Evolutionary conservation across 345 rosid genomes (phyloP), one percentile per base, ranked within the genome.

Genomic region (Cardamine chenopodiifolia): DNA sequence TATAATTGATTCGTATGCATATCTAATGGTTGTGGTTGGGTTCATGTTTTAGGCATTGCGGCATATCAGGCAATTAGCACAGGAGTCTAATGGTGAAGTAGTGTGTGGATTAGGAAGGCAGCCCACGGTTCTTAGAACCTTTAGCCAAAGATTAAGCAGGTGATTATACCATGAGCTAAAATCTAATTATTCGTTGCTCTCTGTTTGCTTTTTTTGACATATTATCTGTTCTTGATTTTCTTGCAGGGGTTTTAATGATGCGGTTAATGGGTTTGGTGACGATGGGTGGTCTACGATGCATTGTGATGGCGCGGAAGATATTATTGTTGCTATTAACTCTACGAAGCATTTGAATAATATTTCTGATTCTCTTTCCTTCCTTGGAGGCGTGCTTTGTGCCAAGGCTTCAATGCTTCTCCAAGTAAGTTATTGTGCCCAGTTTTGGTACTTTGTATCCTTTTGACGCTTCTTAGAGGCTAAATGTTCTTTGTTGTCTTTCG

Each of bases 371-470:
- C 78, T 90, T 34, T 72, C 97, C 3, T 82, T 85, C 60, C 78
- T 96, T 39, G 99, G 99, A 63, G 99, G 99, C 3, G 86, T 92
- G 45, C 90, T 96, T 20, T 96, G 99, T 81, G 99, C 98, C n/a
- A 96, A 92, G 79, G 98, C 98, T 47, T 96, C 99, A n/a, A 92
- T 96, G 99, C 88, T 92, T 35, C 90, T 96, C 71, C 98, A 89
- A 84, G 99, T 92, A 79, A 84, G 78, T 66, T 58, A 26, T 17
- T 64, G 5, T 52, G 28, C 18, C 11, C 4, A 55, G 8, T 18
- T 47, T 5, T 75, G 37, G 7, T 70, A 34, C 11, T n/a, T 62
- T 61, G 23, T 56, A 49, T 17, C 2, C 6, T 39, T 60, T 54
- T 26, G 18, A 32, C 4, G 13, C 2, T 18, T 14, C 42, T 34